Base-by-base conservation (phyloP, 768 basidiomycete genomes). In the Mycena pura region DNA sequence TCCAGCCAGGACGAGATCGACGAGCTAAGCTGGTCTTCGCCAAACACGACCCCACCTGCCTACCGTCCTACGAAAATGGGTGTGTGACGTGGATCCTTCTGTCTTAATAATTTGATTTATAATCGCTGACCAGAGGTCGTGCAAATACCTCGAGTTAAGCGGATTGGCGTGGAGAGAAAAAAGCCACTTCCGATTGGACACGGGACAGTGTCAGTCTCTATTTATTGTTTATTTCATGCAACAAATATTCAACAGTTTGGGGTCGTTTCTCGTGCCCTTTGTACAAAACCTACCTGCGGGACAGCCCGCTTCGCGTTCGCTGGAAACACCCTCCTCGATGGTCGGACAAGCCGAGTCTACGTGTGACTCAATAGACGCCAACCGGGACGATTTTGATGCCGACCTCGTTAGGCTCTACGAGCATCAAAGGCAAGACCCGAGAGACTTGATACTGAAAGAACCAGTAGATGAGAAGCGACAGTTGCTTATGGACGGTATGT, bases 401-500 rank as follows among this genome's bases (percentile, higher is more conserved):
- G 73, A 74, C 21, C 40, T 84, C 3, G 67, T 66, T 43, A 69
- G 52, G 19, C 68, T 83, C 17, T 83, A 76, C 28, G 59, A 70
- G 40, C 24, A 71, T 41, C 38, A 61, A 24, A 58, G 61, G 24
- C 63, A 72, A 56, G 70, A 77, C 52, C 64, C 73, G 1, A 68
- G 69, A 59, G 72, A 76, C 15, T 67, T 80, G 41, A 84, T 91
- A 25, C 69, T 87, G 63, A 76, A 82, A 45, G 89, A 89, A 63
- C 79, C 72, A 54, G 62, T 90, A 11, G 84, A 87, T 57, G 84
- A 85, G 24, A 39, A 65, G 34, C 52, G 48, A 57, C 64, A 74
- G 46, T 63, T 80, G 57, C 68, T 88, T 22, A 87, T 89, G 85
- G 85, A 88, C 48, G 84, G 89, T 87, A 43, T 25, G 65, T 39